phyloP scores from a whole-genome alignment of 148 eudicot genomes.

The Talinum fruticosum region DNA sequence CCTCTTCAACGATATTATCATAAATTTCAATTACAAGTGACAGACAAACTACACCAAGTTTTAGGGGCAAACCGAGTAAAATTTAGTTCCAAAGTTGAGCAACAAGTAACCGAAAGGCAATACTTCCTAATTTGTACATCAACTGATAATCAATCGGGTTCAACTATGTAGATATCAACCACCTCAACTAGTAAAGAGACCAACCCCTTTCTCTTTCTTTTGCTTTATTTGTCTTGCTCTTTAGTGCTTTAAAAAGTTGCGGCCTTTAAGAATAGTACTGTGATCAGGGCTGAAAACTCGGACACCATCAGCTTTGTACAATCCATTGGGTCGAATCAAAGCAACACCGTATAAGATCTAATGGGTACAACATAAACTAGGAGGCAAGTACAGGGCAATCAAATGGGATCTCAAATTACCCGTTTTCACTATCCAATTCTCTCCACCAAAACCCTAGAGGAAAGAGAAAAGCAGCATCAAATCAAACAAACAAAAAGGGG shows the following conservation, averaged over 20 bases:
- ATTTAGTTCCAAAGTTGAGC: not conserved
- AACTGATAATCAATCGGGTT: no score
- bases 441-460: not conserved
- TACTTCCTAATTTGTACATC: not conserved
- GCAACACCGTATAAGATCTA: no score
- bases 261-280: no score
- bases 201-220: not conserved
- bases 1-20: no score
- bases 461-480: not conserved
- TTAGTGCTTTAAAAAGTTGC: not conserved
- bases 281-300: no score
- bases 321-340: no score
- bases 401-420: no score
- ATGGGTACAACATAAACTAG: no score
- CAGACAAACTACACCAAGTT: not conserved
- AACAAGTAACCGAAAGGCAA: not conserved
- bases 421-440: not conserved
- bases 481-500: not conserved
- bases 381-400: no score
- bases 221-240: not conserved
- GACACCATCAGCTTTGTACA: no score
- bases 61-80: no score
- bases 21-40: not conserved
- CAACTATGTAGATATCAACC: not conserved
- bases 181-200: no score